Evolutionary conservation across 441 rosid genomes (phyloP).

Genomic region (Pelargonium cotyledonis): DNA sequence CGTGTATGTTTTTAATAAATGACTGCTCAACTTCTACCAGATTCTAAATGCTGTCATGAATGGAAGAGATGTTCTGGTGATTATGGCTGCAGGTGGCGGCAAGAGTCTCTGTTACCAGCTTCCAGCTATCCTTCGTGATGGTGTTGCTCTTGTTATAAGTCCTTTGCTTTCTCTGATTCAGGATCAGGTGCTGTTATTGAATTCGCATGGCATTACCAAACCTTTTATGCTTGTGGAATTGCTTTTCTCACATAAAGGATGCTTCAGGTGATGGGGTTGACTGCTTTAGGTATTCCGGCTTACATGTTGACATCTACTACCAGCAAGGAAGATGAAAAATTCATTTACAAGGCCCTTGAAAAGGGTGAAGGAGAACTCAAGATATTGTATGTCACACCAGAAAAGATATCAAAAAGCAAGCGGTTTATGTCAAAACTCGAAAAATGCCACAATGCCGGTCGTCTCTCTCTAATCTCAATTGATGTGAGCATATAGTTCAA

Average conservation of each 20-base stretch:
- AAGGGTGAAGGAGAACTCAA: constrained; percentile 82
- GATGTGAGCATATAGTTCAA: constrained; percentile 52
- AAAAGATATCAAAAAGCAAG: constrained; percentile 95
- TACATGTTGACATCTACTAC: constrained; percentile 83
- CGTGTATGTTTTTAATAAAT: neutral
- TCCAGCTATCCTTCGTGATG: constrained; percentile 71
- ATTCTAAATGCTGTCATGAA: constrained; percentile 81
- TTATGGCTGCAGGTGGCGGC: constrained; percentile 99
- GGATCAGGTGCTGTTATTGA: constrained; percentile 63
- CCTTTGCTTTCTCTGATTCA: constrained; percentile 88
- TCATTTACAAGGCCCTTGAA: constrained; percentile 85
- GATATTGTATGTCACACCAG: constrained; percentile 88
- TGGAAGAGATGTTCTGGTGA: constrained; percentile 80
- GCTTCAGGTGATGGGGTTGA: constrained; percentile 84
- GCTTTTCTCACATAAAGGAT: constrained; percentile 8
- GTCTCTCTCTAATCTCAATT: constrained; percentile 74
- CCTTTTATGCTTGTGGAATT: constrained; percentile 2
- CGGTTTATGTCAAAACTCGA: constrained; percentile 98
- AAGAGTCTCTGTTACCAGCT: constrained; percentile 98
- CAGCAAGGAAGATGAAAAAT: constrained; percentile 81
- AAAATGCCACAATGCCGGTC: constrained; percentile 71
- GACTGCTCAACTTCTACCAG: constrained; percentile 28
- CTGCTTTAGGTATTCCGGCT: constrained; percentile 81
- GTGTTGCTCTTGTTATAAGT: constrained; percentile 71
- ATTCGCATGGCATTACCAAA: neutral